Evolutionary conservation across 2,329 filamentous ascomycete genomes (phyloP).

Genomic region (Aureobasidium uvarum): DNA sequence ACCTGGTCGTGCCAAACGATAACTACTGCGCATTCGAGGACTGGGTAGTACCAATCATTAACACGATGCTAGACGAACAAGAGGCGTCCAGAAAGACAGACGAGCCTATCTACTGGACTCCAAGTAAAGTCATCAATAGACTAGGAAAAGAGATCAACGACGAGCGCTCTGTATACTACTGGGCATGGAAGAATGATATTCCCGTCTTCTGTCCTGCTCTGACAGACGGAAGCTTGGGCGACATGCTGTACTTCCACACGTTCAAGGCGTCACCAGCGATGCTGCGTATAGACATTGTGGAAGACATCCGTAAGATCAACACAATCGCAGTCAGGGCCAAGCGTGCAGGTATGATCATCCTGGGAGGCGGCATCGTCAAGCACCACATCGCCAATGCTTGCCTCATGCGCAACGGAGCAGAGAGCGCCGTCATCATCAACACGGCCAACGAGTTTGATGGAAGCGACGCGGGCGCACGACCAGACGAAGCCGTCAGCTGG

Average conservation of each 20-base stretch:
- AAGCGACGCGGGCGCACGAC: slow-evolving; percentile 89
- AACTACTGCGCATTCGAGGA: slow-evolving; percentile 99
- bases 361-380: slow-evolving; percentile 94
- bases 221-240: slow-evolving; percentile 90
- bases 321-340: slow-evolving; percentile 85
- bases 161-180: slow-evolving; percentile 89
- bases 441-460: slow-evolving; percentile 97
- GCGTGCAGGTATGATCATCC: slow-evolving; percentile 88
- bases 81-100: slow-evolving; percentile 65
- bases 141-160: slow-evolving; percentile 93
- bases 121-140: slow-evolving; percentile 84
- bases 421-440: slow-evolving; percentile 97
- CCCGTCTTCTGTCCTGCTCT: slow-evolving; percentile 95
- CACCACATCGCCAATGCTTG: slow-evolving; percentile 98
- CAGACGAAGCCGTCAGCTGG: slow-evolving; percentile 97
- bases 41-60: slow-evolving; percentile 94
- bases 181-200: slow-evolving; percentile 96
- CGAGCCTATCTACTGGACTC: slow-evolving; percentile 83
- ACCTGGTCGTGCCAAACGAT: slow-evolving; percentile 90
- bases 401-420: slow-evolving; percentile 94
- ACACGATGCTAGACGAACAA: slow-evolving; percentile 90
- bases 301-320: slow-evolving; percentile 91
- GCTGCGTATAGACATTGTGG: slow-evolving; percentile 84
- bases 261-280: slow-evolving; percentile 82
- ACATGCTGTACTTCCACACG: slow-evolving; percentile 99